Evolutionary conservation across 306 rosid species (phyloP).

Genomic region (Astragalus membranaceus): DNA sequence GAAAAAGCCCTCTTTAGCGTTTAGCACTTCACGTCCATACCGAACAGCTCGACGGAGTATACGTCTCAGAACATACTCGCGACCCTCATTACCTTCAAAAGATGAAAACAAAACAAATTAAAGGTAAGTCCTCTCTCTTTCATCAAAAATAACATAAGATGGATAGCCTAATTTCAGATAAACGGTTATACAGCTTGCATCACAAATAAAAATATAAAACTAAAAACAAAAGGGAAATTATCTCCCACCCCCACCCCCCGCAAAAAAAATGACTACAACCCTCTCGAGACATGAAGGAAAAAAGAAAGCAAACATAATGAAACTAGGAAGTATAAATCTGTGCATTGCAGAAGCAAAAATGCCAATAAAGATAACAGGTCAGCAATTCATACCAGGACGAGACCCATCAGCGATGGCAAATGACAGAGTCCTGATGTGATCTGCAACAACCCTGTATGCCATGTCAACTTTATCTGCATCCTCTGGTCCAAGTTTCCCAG

Average conservation of each 20-base stretch:
- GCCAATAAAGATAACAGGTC: background rate
- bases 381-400: constrained; percentile 65
- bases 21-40: constrained; percentile 85
- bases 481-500: constrained; percentile 84
- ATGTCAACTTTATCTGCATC: constrained; percentile 83
- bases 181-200: background rate
- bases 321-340: background rate
- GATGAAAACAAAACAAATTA: constrained; percentile 12
- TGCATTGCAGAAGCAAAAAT: background rate
- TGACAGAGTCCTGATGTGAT: constrained; percentile 67
- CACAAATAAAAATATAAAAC: background rate
- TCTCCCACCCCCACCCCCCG: background rate
- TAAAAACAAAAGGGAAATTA: background rate
- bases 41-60: constrained; percentile 99
- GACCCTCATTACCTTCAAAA: constrained; percentile 84
- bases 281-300: background rate
- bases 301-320: background rate
- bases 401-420: constrained; percentile 98
- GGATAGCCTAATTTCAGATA: background rate
- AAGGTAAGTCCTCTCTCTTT: background rate
- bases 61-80: constrained; percentile 95
- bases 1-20: constrained; percentile 91
- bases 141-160: background rate
- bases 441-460: constrained; percentile 90
- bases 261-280: background rate